Percentiles rank a stretch among this genome's conserved stretches.
Evolutionary conservation across 1,284 basidiomycete species (phyloP).

Genomic region (Pseudozyma flocculosa): DNA sequence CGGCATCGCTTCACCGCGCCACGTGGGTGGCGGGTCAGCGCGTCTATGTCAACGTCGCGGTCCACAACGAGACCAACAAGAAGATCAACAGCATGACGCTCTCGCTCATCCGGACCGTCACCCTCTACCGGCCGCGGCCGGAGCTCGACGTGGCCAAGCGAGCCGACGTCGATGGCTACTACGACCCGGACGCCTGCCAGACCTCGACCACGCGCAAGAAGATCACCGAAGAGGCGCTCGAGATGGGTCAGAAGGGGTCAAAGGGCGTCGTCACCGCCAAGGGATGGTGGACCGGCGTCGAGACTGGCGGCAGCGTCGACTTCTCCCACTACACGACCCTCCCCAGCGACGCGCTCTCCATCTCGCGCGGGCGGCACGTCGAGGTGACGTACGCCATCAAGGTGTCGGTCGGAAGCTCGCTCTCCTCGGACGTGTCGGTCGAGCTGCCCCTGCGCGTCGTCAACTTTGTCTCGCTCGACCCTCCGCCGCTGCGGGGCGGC

Average conservation of each 20-base stretch:
- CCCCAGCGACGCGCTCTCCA: conserved; percentile 70
- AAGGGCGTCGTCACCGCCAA: conserved; percentile 43
- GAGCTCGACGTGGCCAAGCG: conserved; percentile 59
- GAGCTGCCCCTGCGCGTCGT: conserved; percentile 73
- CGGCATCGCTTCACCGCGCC: conserved; percentile 71
- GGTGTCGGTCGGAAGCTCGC: conserved; percentile 69
- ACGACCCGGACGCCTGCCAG: conserved; percentile 46
- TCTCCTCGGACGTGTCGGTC: conserved; percentile 69
- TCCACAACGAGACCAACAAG: conserved; percentile 69
- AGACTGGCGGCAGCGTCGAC: conserved; percentile 37
- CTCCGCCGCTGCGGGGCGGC: conserved; percentile 62
- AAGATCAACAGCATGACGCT: conserved; percentile 67
- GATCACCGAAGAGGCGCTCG: conserved; percentile 46
- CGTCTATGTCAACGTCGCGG: conserved; percentile 71
- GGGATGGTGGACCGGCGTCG: conserved; percentile 56
- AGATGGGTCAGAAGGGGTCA: conserved; percentile 50
- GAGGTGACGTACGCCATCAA: conserved; percentile 78
- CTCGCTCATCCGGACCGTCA: conserved; percentile 71
- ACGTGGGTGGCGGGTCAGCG: conserved; percentile 84
- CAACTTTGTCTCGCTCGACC: conserved; percentile 78
- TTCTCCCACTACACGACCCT: conserved; percentile 51
- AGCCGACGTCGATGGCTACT: conserved; percentile 21
- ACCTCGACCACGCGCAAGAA: conserved; percentile 50
- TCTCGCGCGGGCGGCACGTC: conserved; percentile 72
- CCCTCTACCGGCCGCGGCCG: conserved; percentile 67